These are phyloP conservation scores for Claviceps humidiphila DNA, from an alignment of 2,329 filamentous ascomycete genomes.

Conservation along the genomic window DNA sequence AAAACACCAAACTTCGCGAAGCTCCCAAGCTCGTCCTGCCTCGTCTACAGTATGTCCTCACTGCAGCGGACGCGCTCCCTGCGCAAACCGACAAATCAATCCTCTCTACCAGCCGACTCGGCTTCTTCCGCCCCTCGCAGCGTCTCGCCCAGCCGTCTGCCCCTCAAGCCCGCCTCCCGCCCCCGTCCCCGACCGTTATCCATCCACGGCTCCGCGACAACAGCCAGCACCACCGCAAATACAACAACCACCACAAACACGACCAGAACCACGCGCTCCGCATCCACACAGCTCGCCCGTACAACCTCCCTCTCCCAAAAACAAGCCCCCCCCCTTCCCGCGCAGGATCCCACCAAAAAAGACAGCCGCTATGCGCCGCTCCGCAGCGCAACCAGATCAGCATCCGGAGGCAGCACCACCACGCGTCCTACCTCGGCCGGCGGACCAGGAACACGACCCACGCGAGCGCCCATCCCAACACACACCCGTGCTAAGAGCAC, in stretches of 20 bases:
- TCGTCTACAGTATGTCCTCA: constrained; percentile 6
- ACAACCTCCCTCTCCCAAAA: constrained; percentile 12
- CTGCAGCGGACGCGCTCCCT: constrained; percentile 21
- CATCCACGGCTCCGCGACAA: constrained; percentile 6
- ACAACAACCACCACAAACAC: not conserved
- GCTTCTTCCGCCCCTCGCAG: constrained; percentile 18
- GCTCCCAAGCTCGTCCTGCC: not conserved
- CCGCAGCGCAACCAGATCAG: constrained; percentile 18
- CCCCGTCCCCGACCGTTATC: constrained; percentile 18
- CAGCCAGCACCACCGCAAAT: constrained; percentile 5
- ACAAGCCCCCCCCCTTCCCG: not conserved
- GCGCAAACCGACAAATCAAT: constrained; percentile 18
- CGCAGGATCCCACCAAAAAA: constrained; percentile 10
- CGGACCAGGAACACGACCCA: constrained; percentile 5
- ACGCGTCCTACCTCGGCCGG: constrained; percentile 19
- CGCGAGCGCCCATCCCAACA: constrained; percentile 8
- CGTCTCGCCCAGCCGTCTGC: constrained; percentile 36
- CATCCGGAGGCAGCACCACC: constrained; percentile 9
- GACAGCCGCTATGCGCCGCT: constrained; percentile 21
- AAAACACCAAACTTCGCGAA: too few species aligned
- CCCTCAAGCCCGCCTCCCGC: constrained; percentile 27
- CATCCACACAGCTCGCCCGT: constrained; percentile 8
- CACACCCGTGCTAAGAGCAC: constrained; percentile 22
- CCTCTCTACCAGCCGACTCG: constrained; percentile 3
- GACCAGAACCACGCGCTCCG: constrained; percentile 5